A percentile compares a stretch with the other conserved stretches of the same genome.
Evolutionary conservation across 345 rosid genomes (phyloP).

Genomic region (Dipteronia sinensis): DNA sequence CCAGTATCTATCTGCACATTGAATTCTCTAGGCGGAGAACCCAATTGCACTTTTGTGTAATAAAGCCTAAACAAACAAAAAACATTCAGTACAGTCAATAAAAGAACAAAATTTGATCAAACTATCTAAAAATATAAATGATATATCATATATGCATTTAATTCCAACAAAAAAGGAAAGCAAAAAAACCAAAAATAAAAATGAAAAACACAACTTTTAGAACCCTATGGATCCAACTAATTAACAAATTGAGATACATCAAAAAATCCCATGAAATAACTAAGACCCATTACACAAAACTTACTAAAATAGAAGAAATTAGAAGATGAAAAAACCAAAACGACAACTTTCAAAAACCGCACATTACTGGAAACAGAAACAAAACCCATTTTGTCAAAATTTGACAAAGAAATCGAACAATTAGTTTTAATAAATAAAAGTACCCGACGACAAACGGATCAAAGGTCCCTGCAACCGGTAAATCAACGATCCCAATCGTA

Average conservation of each 20-base stretch:
- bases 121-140: conserved; percentile 1
- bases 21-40: conserved; percentile 85
- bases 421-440: neutral
- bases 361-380: neutral
- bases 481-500: conserved; percentile 65
- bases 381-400: neutral
- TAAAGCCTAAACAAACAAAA: conserved; percentile 59
- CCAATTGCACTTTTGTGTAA: conserved; percentile 76
- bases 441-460: conserved; percentile 93
- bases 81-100: neutral
- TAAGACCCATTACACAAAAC: conserved; percentile 2
- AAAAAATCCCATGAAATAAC: conserved; percentile 9
- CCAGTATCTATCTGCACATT: conserved; percentile 95
- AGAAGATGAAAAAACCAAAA: conserved; percentile 4
- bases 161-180: neutral
- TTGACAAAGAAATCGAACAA: neutral
- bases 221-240: conserved; percentile 13
- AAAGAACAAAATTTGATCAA: conserved; percentile 4
- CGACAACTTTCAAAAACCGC: conserved; percentile 6
- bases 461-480: conserved; percentile 75
- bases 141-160: neutral
- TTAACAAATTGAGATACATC: neutral
- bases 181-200: neutral
- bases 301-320: neutral
- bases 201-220: neutral